Evolutionary conservation across 805 yeast genomes (phyloP), one percentile per base, ranked within the genome.

Genomic region (Wickerhamiella sorbophila): DNA sequence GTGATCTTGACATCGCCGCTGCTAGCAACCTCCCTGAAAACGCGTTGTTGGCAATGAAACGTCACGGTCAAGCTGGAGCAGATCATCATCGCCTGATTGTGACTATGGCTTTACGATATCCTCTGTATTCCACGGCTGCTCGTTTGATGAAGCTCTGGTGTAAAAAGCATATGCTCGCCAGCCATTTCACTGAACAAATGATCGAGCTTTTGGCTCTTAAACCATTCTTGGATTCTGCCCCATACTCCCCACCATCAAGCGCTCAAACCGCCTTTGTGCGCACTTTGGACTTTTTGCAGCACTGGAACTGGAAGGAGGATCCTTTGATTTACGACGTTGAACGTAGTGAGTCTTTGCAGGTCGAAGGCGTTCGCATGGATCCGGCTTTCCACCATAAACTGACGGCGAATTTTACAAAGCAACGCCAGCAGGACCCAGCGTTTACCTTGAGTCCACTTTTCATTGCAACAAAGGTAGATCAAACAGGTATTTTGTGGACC

Each of bases 271-370:
- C 95, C 4, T 85, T 91, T 56, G 63, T 83, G 44, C 77, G 91
- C 45, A 71, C 78, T 10, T 57, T 91, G 31, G 65, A 72, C 37
- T 82, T 79, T 52, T 58, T 91, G 36, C 70, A 94, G 20, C 62
- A 62, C 34, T 91, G 98, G 98, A 86, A 91, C 59, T 91, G 98
- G 98, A 79, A 74, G 52, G 93, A 82, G 48, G 85, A 79, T 37
- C 80, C 95, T 1, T 62, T 91, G 46, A 72, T 87, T 41, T 62
- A 91, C 46, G 96, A 91, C 54, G 62, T 84, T 50, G 75, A 79
- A 19, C 50, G 42, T 6, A 39, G 48, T 4, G 43, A 42, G 14
- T 32, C 34, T 43, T 48, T 45, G 31, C 31, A 48, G 44, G 53
- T 56, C 50, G 41, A 56, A 39, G 53, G 66, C 56, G 31, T 58